Base-by-base conservation (phyloP, 495 filamentous ascomycete species). In the Evansstolkia leycettana region DNA sequence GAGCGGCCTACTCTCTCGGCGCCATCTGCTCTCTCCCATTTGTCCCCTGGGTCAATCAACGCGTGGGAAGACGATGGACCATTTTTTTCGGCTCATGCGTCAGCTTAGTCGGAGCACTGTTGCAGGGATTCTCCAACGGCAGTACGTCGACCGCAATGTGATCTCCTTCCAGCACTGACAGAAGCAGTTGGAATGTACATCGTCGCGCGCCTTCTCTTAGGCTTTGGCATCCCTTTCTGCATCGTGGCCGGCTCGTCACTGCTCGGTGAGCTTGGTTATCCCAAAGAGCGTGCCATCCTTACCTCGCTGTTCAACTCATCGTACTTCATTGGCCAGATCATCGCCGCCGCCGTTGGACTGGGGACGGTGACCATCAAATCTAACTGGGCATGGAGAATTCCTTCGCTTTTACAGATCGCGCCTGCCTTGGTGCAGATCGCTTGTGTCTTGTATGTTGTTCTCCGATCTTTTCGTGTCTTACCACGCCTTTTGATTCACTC, bases 241-340 rank as follows among this genome's bases (percentile, higher is more conserved):
- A 80, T 80, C 42, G 65, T 78, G 17, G 75, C 74, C 3, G 77
- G 72, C 14, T 74, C 76, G 2, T 67, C 70, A 14, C 50, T 81
- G 35, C 72, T 83, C 24, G 78, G 70, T 43, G 80, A 83, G 42
- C 62, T 82, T 13, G 69, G 63, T 0, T 72, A 80, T 50, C 80
- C 78, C 14, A 77, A 75, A 45, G 75, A 82, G 46, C 70, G 77
- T 40, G 61, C 73, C 10, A 64, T 78, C 26, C 48, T 84, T 40
- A 82, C 74, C 3, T 77, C 73, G 17, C 62, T 82, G 3, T 82
- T 80, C 62, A 80, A 81, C 47, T 70, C 72, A 4, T 70, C 65
- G 13, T 80, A 72, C 49, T 82, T 73, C 46, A 58, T 78, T 40
- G 76, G 78, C 5, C 63, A 67, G 32, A 73, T 80, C 33, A 59